Evolutionary conservation across 306 rosid species (phyloP).

Genomic region (Fragaria ananassa): DNA sequence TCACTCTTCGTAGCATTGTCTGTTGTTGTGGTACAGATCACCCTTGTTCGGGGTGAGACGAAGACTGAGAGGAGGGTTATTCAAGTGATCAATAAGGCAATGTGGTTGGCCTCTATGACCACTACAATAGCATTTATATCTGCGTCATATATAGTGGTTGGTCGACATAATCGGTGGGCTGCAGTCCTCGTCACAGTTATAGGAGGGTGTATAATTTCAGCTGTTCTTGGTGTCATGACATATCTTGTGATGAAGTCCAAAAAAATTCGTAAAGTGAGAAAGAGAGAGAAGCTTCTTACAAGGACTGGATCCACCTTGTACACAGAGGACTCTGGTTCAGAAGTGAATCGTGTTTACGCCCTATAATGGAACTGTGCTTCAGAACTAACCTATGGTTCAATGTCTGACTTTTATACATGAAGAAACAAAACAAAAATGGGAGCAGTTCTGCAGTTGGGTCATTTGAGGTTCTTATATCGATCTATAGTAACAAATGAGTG

Average conservation of each 20-base stretch:
- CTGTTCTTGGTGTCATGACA: slow-evolving; percentile 77
- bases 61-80: slow-evolving; percentile 72
- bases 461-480: slow-evolving; percentile 12
- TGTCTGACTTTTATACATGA: slow-evolving; percentile 7
- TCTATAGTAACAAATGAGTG: not conserved
- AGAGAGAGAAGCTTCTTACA: slow-evolving; percentile 40
- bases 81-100: slow-evolving; percentile 79
- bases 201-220: slow-evolving; percentile 55
- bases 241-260: slow-evolving; percentile 69
- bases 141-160: slow-evolving; percentile 72
- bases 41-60: slow-evolving; percentile 74
- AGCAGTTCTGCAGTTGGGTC: slow-evolving; percentile 4
- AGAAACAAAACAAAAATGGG: slow-evolving; percentile 15
- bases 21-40: slow-evolving; percentile 87
- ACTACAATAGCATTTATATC: slow-evolving; percentile 69
- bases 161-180: slow-evolving; percentile 69
- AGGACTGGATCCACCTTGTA: slow-evolving; percentile 24
- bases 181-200: slow-evolving; percentile 58
- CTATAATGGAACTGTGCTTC: slow-evolving; percentile 37
- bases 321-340: slow-evolving; percentile 65
- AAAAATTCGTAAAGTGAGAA: slow-evolving; percentile 47
- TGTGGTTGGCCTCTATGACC: slow-evolving; percentile 87
- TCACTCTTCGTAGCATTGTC: slow-evolving; percentile 75
- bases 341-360: slow-evolving; percentile 63
- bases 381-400: slow-evolving; percentile 19